Percentiles rank a stretch among this genome's conserved stretches.
Conservation (phyloP, 352 stramenopile species). For the Pythium utonaiense region DNA sequence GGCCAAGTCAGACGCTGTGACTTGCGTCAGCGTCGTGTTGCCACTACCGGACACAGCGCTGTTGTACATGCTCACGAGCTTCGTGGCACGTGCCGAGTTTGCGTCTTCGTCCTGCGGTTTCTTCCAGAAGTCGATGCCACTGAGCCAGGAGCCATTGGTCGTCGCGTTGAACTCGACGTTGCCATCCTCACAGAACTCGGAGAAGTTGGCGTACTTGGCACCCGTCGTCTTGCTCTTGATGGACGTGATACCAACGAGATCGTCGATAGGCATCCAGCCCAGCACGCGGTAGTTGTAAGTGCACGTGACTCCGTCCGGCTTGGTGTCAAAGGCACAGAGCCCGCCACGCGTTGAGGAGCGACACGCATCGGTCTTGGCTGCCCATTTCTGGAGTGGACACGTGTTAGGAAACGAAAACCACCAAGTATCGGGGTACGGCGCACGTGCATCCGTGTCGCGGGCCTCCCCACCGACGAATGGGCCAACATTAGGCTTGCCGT, state of each 20-base stretch:
- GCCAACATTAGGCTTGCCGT: conserved; percentile 57
- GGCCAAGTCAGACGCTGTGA: conserved; percentile 24
- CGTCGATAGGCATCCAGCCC: conserved; percentile 65
- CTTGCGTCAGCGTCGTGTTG: conserved; percentile 31
- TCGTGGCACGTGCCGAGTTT: conserved; percentile 38
- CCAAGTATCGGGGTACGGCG: conserved; percentile 68
- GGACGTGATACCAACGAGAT: conserved; percentile 71
- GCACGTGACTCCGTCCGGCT: conserved; percentile 59
- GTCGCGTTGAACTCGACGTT: conserved; percentile 57
- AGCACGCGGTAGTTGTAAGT: conserved; percentile 75
- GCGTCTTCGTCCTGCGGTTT: conserved; percentile 43
- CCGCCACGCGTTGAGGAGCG: conserved; percentile 32
- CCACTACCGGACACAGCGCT: conserved; percentile 20
- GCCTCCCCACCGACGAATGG: conserved; percentile 57
- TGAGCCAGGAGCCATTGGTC: conserved; percentile 30
- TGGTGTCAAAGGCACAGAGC: conserved; percentile 40
- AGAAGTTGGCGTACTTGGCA: conserved; percentile 49
- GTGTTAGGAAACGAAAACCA: conserved; percentile 86
- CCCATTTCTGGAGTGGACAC: conserved; percentile 35
- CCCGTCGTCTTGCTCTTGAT: conserved; percentile 37
- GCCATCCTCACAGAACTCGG: conserved; percentile 60
- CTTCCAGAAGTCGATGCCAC: conserved; percentile 57
- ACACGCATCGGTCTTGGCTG: conserved; percentile 43
- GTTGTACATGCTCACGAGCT: conserved; percentile 47
- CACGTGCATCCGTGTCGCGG: conserved; percentile 48